Base-by-base conservation (phyloP, 2,329 filamentous ascomycete genomes). In the Diaporthe batatas region DNA sequence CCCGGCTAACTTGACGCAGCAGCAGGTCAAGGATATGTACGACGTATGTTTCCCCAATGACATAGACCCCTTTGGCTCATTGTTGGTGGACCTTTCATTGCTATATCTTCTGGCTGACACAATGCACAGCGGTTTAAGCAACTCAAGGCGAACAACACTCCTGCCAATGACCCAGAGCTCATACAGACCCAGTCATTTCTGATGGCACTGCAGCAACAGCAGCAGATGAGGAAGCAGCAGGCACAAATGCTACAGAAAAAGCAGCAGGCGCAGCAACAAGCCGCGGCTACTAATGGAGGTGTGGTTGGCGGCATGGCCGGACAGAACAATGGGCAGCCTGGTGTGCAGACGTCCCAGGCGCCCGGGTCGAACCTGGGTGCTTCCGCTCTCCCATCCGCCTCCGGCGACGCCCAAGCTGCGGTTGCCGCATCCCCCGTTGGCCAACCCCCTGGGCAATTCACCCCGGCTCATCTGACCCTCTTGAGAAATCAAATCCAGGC, bases 401-500 rank as follows among this genome's bases (percentile, higher is more conserved):
- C 83, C 18, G 74, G 75, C 32, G 80, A 81, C 65, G 76, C 74
- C 5, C 79, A 80, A 67, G 55, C 55, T 6, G 81, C 81, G 32
- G 77, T 80, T 76, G 77, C 79, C 34, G 70, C 80, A n/a, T 77
- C 78, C 25, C 76, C 81, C n/a, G 75, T 79, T 39, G 73, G 74
- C 11, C 70, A 71, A 71, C 77, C 68, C 75, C 80, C 74, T 62
- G 83, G 88, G 67, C 91, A 91, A 74, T 95, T 98, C 80, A 92
- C 91, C 16, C 88, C 89, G 32, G 93, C 96, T 72, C 96, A 99
- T 81, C 85, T 98, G 58, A 87, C 89, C 32, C 90, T 94, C 55
- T 85, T 99, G 12, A 89, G 94, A 74, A 92, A 93, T 76, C 96
- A 99, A 81, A 98, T 98, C 67, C 88, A 92, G 77, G 95, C 96